Conservation (phyloP, 1,284 basidiomycete genomes). For the Chalciporus piperatoides region DNA sequence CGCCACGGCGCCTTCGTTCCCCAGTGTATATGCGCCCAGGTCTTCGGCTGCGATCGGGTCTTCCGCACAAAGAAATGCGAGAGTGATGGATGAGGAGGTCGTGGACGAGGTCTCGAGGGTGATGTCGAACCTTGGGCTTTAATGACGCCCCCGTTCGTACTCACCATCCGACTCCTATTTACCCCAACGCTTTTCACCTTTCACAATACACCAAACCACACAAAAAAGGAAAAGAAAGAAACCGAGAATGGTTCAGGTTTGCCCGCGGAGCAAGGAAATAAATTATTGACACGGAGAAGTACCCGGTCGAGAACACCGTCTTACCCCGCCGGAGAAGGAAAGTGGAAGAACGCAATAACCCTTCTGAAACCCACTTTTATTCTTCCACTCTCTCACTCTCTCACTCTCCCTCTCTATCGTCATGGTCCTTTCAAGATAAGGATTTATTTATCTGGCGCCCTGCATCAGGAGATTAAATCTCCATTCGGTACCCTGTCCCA, state of each 20-base stretch:
- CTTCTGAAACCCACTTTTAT: constrained; percentile 19
- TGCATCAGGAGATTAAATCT: constrained; percentile 29
- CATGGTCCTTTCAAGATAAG: constrained; percentile 23
- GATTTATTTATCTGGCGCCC: constrained; percentile 33
- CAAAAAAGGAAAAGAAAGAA: constrained; percentile 2
- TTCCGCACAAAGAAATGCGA: constrained; percentile 44
- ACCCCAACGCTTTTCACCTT: constrained; percentile 5
- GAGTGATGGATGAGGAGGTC: constrained; percentile 55
- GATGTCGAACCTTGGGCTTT: constrained; percentile 74
- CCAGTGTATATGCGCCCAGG: constrained; percentile 72
- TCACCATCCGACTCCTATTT: constrained; percentile 8
- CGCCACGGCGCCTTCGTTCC: constrained; percentile 72
- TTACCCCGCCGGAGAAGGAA: constrained; percentile 22
- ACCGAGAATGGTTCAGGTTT: constrained; percentile 6
- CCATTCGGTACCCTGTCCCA: constrained; percentile 23
- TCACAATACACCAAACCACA: constrained; percentile 7
- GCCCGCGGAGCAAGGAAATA: constrained; percentile 11
- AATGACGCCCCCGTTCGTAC: constrained; percentile 29
- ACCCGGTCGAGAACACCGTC: constrained; percentile 22
- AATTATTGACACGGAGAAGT: constrained; percentile 16
- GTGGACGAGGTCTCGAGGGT: constrained; percentile 74
- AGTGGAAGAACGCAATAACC: constrained; percentile 10
- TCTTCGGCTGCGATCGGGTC: constrained; percentile 47
- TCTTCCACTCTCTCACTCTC: constrained; percentile 16
- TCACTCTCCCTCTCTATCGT: constrained; percentile 15